phyloP scores from a whole-genome alignment of 768 basidiomycete genomes.

The Flagelloscypha sp. region DNA sequence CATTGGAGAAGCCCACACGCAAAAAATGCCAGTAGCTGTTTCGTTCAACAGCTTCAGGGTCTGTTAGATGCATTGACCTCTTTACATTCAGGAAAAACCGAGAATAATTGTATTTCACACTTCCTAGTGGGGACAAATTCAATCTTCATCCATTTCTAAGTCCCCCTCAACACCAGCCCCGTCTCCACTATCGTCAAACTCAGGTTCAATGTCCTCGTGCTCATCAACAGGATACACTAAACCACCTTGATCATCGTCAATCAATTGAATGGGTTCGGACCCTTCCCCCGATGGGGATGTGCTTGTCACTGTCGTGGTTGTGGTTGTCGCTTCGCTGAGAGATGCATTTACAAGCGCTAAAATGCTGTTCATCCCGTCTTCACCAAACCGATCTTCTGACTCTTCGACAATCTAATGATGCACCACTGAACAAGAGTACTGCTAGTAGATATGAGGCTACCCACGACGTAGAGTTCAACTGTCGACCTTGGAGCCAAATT shows the following conservation, averaged over 20 bases:
- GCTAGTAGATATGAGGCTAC: constrained; percentile 21
- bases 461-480: constrained; percentile 84
- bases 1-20: too few species aligned
- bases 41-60: too few species aligned
- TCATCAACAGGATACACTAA: constrained; percentile 26
- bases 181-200: constrained; percentile 60
- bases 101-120: too few species aligned
- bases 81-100: too few species aligned
- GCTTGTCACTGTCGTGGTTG: constrained; percentile 1
- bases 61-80: too few species aligned
- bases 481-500: constrained; percentile 77
- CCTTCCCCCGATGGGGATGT: constrained; percentile 5
- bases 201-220: constrained; percentile 39
- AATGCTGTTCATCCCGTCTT: constrained; percentile 61
- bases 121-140: too few species aligned
- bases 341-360: constrained; percentile 47
- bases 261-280: neutral
- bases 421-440: neutral
- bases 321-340: constrained; percentile 12
- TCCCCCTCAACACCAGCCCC: constrained; percentile 65
- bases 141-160: constrained; percentile 60
- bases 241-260: constrained; percentile 13
- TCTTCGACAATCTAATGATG: constrained; percentile 80
- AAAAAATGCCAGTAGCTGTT: too few species aligned
- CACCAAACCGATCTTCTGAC: constrained; percentile 72